A percentile compares a stretch with the other conserved stretches of the same genome.
phyloP scores from a whole-genome alignment of 2,329 filamentous ascomycete species.

The Tolypocladium sp. region DNA sequence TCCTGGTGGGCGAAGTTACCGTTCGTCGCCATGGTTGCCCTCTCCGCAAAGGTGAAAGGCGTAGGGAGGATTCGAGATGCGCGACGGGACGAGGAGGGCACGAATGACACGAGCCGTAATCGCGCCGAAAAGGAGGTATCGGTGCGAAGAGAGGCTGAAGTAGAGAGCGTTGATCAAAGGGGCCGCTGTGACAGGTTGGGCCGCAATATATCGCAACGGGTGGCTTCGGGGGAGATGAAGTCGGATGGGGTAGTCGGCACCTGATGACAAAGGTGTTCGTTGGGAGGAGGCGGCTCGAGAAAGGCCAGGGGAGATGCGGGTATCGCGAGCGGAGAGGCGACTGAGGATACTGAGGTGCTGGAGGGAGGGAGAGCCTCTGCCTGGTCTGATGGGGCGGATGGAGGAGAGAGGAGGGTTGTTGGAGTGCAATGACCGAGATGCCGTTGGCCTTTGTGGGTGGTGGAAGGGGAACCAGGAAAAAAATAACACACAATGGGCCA shows the following conservation, averaged over 20 bases:
- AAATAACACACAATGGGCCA: conserved; percentile 5
- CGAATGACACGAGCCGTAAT: background rate
- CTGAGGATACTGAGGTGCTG: conserved; percentile 5
- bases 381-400: conserved; percentile 1
- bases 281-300: background rate
- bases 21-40: conserved; percentile 45
- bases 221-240: background rate
- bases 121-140: background rate
- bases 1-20: conserved; percentile 39
- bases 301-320: background rate
- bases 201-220: background rate
- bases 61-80: background rate
- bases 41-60: conserved; percentile 1
- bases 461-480: conserved; percentile 6
- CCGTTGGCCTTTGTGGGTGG: conserved; percentile 1
- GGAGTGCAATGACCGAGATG: conserved; percentile 3
- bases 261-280: conserved; percentile 7
- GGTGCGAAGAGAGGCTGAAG: background rate
- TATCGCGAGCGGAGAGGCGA: conserved; percentile 2
- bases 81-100: background rate
- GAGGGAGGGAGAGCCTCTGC: conserved; percentile 4
- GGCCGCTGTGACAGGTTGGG: background rate
- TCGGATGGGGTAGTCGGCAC: conserved; percentile 3
- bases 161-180: background rate
- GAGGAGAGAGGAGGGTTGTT: conserved; percentile 5